Conservation (phyloP, 106 monocot species). For the Dendrobium catenatum region DNA sequence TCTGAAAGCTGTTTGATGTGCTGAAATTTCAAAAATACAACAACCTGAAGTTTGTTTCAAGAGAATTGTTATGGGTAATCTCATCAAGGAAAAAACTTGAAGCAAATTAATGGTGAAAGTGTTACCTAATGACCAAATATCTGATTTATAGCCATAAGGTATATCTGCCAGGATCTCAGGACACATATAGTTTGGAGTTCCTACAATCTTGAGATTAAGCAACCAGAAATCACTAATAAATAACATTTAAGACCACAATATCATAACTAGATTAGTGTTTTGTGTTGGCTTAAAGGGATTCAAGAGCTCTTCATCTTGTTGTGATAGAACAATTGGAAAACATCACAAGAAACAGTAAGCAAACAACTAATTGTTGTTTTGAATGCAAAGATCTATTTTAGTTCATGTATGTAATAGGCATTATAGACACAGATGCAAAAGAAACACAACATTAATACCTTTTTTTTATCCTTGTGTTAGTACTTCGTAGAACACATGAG, state of each 20-base stretch:
- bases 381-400: too few relatives aligned
- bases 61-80: not conserved
- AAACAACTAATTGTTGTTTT: too few relatives aligned
- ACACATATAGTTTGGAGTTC: constrained; percentile 95
- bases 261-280: not conserved
- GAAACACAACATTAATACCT: too few relatives aligned
- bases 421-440: too few relatives aligned
- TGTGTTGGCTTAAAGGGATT: too few relatives aligned
- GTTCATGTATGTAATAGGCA: too few relatives aligned
- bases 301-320: too few relatives aligned
- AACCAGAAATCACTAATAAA: constrained; percentile 1
- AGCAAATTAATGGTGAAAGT: not conserved
- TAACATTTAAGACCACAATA: not conserved
- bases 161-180: constrained; percentile 94
- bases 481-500: not conserved
- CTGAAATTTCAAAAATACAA: constrained; percentile 83
- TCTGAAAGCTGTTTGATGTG: constrained; percentile 66
- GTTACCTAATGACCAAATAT: constrained; percentile 97
- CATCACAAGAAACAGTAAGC: too few relatives aligned
- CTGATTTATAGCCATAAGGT: constrained; percentile 95
- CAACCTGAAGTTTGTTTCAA: constrained; percentile 45
- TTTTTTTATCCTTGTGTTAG: too few relatives aligned
- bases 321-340: too few relatives aligned
- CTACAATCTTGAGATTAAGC: constrained; percentile 49
- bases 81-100: not conserved